Evolutionary conservation across 2,329 filamentous ascomycete species (phyloP).

Genomic region (Penicillium polonicum): DNA sequence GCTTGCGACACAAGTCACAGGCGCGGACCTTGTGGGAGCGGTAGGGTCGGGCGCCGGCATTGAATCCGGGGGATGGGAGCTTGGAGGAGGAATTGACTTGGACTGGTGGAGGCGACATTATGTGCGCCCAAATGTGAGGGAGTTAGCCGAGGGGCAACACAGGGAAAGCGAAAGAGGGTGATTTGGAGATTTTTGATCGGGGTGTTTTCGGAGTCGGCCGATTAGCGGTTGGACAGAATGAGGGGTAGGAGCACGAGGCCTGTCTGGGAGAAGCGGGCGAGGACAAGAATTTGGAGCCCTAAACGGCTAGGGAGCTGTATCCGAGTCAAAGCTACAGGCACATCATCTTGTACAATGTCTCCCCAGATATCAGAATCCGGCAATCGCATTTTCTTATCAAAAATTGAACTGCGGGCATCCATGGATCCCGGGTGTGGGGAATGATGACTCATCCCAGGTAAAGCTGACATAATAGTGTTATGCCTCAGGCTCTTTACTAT

Average conservation of each 20-base stretch:
- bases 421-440: slow-evolving; percentile 4
- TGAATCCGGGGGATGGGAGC: slow-evolving; percentile 38
- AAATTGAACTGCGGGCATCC: slow-evolving; percentile 4
- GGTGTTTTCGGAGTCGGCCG: slow-evolving; percentile 26
- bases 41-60: slow-evolving; percentile 54
- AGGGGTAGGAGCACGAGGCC: slow-evolving; percentile 22
- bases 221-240: slow-evolving; percentile 21
- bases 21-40: slow-evolving; percentile 62
- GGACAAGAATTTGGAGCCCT: not conserved
- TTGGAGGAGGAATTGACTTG: slow-evolving; percentile 35
- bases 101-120: slow-evolving; percentile 34
- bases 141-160: slow-evolving; percentile 4
- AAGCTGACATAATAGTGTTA: not conserved
- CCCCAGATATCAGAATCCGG: slow-evolving; percentile 2
- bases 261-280: slow-evolving; percentile 11
- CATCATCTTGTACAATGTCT: slow-evolving; percentile 3
- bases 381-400: slow-evolving; percentile 9
- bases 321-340: not conserved
- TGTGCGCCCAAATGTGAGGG: slow-evolving; percentile 19
- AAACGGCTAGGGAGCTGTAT: not conserved
- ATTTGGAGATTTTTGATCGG: slow-evolving; percentile 13
- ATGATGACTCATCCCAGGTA: slow-evolving; percentile 2
- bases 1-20: slow-evolving; percentile 59
- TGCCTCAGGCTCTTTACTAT: slow-evolving; percentile 7
- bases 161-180: slow-evolving; percentile 2